Base-by-base conservation (phyloP, 208 protist genomes). In the Strigomonas oncopelti region DNA sequence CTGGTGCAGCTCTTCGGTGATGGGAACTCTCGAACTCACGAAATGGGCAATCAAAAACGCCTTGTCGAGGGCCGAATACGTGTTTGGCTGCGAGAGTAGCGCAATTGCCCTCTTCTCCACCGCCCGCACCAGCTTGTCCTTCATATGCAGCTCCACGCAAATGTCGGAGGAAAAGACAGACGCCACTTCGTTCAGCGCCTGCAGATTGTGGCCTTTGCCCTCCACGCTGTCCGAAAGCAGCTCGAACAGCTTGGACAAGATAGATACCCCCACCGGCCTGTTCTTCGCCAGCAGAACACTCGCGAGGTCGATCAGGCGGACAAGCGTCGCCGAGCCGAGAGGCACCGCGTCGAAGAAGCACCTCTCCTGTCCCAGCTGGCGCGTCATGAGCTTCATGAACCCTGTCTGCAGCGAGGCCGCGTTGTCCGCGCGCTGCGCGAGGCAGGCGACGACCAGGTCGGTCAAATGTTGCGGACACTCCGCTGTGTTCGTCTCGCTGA, bases 41-140 rank as follows among this genome's bases (percentile, higher is more conserved):
- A 95, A 67, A 54, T 89, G 83, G 0, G 88, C 90, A 24, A 95
- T 61, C 7, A 95, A 68, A 9, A 86, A 76, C 11, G 83, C 90
- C 71, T 83, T 88, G 46, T 90, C 77, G 31, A 71, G 59, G 32
- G 75, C 53, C 22, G 75, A 74, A 22, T 5, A 9, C 45, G 2
- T 32, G 14, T 46, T 46, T 42, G 48, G 67, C 38, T 48, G 27
- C 5, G 18, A 45, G 46, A 54, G 38, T 5, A 90, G 53, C 25
- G 46, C 24, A 20, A 70, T 67, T 0, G 72, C 81, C 22, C 55
- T 56, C 27, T 56, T 38, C 31, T 53, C 58, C 4, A 88, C 38
- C 13, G 72, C 67, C 1, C n/a, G 36, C 3, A 61, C 74, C 16
- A 91, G 74, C 24, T 34, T 8, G 24, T 76, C 54, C 45, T 72